These are phyloP conservation scores for Periconia sp. DNA, from an alignment of 2,329 filamentous ascomycete genomes.

Conservation along the genomic window DNA sequence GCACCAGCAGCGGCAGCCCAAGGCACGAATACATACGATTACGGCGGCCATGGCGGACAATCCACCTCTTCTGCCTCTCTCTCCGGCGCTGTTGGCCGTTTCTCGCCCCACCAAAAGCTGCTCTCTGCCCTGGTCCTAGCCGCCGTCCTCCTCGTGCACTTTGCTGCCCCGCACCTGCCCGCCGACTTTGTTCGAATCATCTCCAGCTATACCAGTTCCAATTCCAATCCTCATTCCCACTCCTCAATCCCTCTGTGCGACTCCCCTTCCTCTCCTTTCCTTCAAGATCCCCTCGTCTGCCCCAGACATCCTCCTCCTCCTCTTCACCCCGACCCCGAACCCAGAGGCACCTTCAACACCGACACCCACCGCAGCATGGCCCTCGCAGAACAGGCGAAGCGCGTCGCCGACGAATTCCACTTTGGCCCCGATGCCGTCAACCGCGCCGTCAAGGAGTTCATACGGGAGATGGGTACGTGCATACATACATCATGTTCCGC, in stretches of 20 bases:
- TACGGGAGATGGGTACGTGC: slow-evolving; percentile 73
- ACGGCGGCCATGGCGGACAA: too few relatives aligned
- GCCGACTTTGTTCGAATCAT: slow-evolving; percentile 31
- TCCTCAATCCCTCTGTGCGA: slow-evolving; percentile 17
- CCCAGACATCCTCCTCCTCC: slow-evolving; percentile 19
- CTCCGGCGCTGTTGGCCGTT: slow-evolving; percentile 10
- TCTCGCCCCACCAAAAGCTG: slow-evolving; percentile 23
- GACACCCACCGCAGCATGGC: slow-evolving; percentile 49
- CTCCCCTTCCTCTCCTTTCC: slow-evolving; percentile 23
- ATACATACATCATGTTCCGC: not conserved
- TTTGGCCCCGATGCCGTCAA: slow-evolving; percentile 78
- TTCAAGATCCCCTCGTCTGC: slow-evolving; percentile 29
- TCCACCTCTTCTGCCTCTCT: slow-evolving; percentile 9
- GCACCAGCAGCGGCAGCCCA: too few relatives aligned
- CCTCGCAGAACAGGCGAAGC: slow-evolving; percentile 70
- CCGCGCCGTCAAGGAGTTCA: slow-evolving; percentile 79
- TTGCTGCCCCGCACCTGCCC: slow-evolving; percentile 39
- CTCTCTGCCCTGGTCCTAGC: slow-evolving; percentile 34
- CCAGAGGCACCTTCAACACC: slow-evolving; percentile 38
- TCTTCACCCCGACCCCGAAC: slow-evolving; percentile 13
- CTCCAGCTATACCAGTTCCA: too few relatives aligned
- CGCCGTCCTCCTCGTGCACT: slow-evolving; percentile 36
- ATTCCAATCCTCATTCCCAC: slow-evolving; percentile 16
- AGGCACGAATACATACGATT: too few relatives aligned
- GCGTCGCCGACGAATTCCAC: slow-evolving; percentile 82